phyloP scores from a whole-genome alignment of 208 protist species.

The Wallacemonas sp. region DNA sequence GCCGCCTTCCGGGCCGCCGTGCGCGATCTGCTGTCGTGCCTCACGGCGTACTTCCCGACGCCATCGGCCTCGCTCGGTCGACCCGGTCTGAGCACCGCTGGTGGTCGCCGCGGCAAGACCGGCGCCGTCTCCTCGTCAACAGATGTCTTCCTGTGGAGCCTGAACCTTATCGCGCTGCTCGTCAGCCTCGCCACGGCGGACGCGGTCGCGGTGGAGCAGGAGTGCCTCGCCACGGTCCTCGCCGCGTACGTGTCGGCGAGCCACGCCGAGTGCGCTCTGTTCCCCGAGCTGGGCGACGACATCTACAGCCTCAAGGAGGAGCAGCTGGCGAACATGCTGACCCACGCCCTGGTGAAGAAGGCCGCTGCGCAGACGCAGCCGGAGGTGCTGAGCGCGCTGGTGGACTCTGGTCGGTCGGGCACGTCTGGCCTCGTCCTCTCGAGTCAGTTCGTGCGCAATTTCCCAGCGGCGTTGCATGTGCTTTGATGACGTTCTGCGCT shows the following conservation, averaged over 20 bases:
- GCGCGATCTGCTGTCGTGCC: background rate
- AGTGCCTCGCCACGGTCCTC: conserved; percentile 1
- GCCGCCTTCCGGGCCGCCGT: background rate
- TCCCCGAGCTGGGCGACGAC: background rate
- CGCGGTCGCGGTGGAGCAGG: background rate
- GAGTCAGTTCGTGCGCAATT: background rate
- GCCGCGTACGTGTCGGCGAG: background rate
- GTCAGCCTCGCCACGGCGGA: background rate
- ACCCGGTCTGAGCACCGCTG: background rate
- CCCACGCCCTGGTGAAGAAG: background rate
- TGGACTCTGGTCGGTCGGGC: too few relatives aligned
- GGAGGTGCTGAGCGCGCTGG: background rate
- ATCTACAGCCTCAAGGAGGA: background rate
- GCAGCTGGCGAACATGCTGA: conserved; percentile 9
- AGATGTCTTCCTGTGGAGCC: background rate
- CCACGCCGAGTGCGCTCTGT: background rate
- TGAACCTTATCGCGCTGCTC: background rate
- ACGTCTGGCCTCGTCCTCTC: background rate
- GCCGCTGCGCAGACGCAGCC: background rate
- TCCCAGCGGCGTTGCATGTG: background rate
- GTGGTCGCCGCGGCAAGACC: background rate
- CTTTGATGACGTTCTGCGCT: too few relatives aligned
- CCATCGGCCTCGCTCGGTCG: background rate
- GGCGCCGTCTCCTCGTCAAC: background rate
- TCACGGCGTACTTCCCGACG: background rate